phyloP scores from a whole-genome alignment of 148 eudicot genomes.

The Rhododendron molle region DNA sequence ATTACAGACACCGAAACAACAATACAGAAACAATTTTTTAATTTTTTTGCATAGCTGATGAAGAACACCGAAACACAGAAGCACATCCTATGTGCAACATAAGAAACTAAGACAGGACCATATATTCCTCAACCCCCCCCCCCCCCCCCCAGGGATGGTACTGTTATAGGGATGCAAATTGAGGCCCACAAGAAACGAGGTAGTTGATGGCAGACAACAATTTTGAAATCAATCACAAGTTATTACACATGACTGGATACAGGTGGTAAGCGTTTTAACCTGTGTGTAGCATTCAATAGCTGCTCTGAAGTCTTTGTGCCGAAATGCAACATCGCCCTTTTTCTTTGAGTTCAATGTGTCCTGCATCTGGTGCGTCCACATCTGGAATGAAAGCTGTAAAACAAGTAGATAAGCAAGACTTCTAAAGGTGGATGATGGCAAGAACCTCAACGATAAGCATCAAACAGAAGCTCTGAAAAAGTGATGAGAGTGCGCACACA shows the following conservation, averaged over 20 bases:
- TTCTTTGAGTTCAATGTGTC: constrained; percentile 87
- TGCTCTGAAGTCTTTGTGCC: constrained; percentile 69
- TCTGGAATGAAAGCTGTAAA: constrained; percentile 89
- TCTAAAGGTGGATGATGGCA: background rate
- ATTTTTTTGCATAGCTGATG: background rate
- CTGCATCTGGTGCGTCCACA: constrained; percentile 99
- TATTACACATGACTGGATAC: background rate
- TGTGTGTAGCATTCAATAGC: constrained; percentile 83
- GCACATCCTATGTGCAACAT: background rate
- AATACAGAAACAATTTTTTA: background rate
- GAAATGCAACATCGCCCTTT: constrained; percentile 86
- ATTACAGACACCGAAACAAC: background rate
- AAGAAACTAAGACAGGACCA: background rate
- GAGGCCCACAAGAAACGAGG: background rate
- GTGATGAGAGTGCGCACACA: background rate
- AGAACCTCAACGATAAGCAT: background rate
- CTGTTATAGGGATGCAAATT: background rate
- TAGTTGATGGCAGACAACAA: background rate
- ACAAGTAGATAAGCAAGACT: constrained; percentile 12
- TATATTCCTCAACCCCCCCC: background rate
- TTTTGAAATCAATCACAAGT: background rate
- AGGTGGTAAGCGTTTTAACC: constrained; percentile 31
- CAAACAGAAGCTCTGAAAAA: background rate
- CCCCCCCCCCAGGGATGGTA: background rate
- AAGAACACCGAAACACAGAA: background rate